Evolutionary conservation across 1,284 basidiomycete genomes (phyloP), one percentile per base, ranked within the genome.

Genomic region (Inonotus hispidus): DNA sequence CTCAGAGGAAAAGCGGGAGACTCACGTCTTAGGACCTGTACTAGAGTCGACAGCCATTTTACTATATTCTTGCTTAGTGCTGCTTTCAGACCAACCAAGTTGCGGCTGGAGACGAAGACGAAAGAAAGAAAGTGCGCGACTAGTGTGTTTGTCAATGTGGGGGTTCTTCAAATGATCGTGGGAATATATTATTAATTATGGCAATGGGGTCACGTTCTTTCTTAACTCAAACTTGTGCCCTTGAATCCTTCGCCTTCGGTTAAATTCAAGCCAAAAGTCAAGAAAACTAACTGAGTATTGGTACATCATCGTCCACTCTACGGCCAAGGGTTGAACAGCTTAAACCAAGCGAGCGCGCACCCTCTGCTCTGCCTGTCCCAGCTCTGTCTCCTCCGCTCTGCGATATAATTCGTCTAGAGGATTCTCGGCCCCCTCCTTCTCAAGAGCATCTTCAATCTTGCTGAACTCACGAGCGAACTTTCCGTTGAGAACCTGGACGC

Each of bases 21-120:
- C 85, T 66, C 69, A 89, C 87, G 85, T 87, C 69, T 82, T 87
- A 64, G 77, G 82, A 69, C 81, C 81, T 23, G 83, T 83, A 54
- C 86, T 85, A 65, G 72, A 75, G 66, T 88, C 87, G 32, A 84
- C 74, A 54, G 85, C 84, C 82, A 89, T 85, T 73, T 14, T 2
- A 16, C n/a, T 14, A 13, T 21, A 14, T 21, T n/a, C 11, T n/a
- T 43, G 7, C n/a, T 43, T 10, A 21, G 7, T 5, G 27, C 8
- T 23, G 32, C 8, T n/a, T 13, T n/a, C 11, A n/a, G 41, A 35
- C 19, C 29, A 13, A 38, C 25, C 16, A 37, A 38, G 7, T 41
- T 29, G 32, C 7, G 8, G 37, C 49, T 32, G 38, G 2, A n/a
- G n/a, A 14, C 7, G 43, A 27, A 2, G 21, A 21, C 23, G 38